phyloP scores from a whole-genome alignment of 2,329 filamentous ascomycete species.

The Lachnellula occidentalis region DNA sequence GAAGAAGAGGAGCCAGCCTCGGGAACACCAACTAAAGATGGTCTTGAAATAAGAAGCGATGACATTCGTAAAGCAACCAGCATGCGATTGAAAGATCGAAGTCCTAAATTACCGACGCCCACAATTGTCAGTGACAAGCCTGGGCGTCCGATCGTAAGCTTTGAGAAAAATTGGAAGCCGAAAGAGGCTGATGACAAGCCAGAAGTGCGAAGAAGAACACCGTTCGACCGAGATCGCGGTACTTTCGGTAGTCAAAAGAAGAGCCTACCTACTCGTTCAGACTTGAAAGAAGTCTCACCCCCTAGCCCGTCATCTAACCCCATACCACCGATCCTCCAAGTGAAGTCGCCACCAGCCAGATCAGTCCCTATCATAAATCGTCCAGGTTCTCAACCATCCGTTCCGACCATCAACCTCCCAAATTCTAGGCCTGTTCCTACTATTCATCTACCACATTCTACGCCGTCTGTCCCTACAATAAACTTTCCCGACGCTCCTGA shows the following conservation, averaged over 20 bases:
- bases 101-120: conserved; percentile 79
- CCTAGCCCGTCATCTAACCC: conserved; percentile 36
- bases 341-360: conserved; percentile 34
- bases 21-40: conserved; percentile 52
- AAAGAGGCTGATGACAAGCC: conserved; percentile 60
- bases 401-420: conserved; percentile 17
- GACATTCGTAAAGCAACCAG: conserved; percentile 89
- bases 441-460: conserved; percentile 36
- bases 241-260: conserved; percentile 22
- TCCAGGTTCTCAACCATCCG: conserved; percentile 32
- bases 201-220: conserved; percentile 37
- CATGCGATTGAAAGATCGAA: conserved; percentile 82
- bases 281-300: conserved; percentile 25
- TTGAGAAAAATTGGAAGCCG: conserved; percentile 77
- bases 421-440: conserved; percentile 12
- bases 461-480: conserved; percentile 27
- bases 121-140: conserved; percentile 86
- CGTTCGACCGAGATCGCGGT: conserved; percentile 22
- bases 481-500: conserved; percentile 28
- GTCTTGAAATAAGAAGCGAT: conserved; percentile 75
- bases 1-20: conserved; percentile 10
- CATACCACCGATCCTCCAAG: conserved; percentile 40
- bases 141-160: conserved; percentile 94
- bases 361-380: conserved; percentile 45
- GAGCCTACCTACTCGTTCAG: conserved; percentile 23